A percentile compares a stretch with the other conserved stretches of the same genome.
These are phyloP conservation scores for Botrytis deweyae DNA, from an alignment of 2,329 filamentous ascomycete genomes.

Conservation along the genomic window DNA sequence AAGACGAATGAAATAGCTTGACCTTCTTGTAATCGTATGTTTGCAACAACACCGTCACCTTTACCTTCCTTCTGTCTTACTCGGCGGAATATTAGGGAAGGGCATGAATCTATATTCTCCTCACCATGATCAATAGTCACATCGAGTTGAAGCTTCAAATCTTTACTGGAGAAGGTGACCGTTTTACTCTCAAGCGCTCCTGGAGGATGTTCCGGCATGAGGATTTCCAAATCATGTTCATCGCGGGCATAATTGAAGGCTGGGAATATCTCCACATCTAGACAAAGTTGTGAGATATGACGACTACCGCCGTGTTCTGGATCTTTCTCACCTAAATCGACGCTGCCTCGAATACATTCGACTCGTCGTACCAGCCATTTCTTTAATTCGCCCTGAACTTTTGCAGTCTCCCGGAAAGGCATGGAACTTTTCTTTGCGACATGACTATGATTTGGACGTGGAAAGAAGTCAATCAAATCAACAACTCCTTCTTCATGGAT, in stretches of 20 bases:
- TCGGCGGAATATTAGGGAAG: constrained; percentile 56
- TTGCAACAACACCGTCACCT: constrained; percentile 62
- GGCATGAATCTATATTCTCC: constrained; percentile 47
- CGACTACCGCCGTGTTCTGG: background rate
- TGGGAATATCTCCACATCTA: constrained; percentile 69
- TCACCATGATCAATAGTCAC: constrained; percentile 64
- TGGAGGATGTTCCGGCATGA: constrained; percentile 46
- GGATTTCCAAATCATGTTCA: constrained; percentile 58
- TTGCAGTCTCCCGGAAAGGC: constrained; percentile 53
- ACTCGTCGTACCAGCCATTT: constrained; percentile 69
- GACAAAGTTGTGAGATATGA: constrained; percentile 18
- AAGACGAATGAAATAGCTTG: constrained; percentile 69
- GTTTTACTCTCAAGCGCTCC: constrained; percentile 53
- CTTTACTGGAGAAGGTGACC: constrained; percentile 60
- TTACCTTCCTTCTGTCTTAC: constrained; percentile 51
- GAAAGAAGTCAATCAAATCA: constrained; percentile 74
- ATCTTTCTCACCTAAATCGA: constrained; percentile 54
- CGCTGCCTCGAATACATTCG: constrained; percentile 67
- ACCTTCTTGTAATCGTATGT: constrained; percentile 60
- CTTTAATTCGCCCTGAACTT: constrained; percentile 62
- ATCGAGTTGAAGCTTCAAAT: constrained; percentile 63
- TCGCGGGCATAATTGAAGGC: constrained; percentile 69
- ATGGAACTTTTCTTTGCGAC: constrained; percentile 52
- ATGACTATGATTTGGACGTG: constrained; percentile 60
- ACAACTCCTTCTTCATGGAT: constrained; percentile 74